These are phyloP conservation scores for Mucor ambiguus DNA, from an alignment of 371 early-diverging fungal genomes.

Conservation along the genomic window DNA sequence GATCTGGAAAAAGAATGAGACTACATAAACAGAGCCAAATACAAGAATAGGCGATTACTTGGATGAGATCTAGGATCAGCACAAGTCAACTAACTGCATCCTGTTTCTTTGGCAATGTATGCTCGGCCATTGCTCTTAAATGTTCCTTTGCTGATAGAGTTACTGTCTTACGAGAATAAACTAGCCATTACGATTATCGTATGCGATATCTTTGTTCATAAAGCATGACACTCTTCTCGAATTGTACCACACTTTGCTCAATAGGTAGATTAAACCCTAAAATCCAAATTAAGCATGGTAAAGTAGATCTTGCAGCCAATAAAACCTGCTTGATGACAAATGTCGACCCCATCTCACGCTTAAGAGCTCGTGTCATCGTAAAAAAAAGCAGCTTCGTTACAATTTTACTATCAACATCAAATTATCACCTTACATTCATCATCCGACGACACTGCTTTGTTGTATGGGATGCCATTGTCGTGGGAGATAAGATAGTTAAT, in stretches of 20 bases:
- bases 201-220: background rate
- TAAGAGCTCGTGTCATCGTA: background rate
- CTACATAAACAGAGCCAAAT: background rate
- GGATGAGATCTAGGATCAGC: too few species aligned
- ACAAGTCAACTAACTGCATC: background rate
- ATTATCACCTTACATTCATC: constrained; percentile 2
- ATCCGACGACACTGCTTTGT: constrained; percentile 5
- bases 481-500: constrained; percentile 21
- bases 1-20: too few species aligned
- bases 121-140: background rate
- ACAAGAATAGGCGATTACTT: background rate
- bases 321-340: constrained; percentile 14
- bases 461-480: constrained; percentile 1
- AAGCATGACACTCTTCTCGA: background rate
- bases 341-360: constrained; percentile 12
- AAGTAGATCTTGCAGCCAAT: constrained; percentile 4
- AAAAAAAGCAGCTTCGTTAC: background rate
- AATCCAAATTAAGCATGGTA: constrained; percentile 15
- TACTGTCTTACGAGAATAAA: background rate
- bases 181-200: background rate
- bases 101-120: background rate
- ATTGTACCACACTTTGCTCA: background rate
- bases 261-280: constrained; percentile 1
- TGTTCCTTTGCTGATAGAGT: background rate
- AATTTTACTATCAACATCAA: background rate